Evolutionary conservation across 371 early-diverging fungal genomes (phyloP), one percentile per base, ranked within the genome.

Genomic region (Mucor racemosus): DNA sequence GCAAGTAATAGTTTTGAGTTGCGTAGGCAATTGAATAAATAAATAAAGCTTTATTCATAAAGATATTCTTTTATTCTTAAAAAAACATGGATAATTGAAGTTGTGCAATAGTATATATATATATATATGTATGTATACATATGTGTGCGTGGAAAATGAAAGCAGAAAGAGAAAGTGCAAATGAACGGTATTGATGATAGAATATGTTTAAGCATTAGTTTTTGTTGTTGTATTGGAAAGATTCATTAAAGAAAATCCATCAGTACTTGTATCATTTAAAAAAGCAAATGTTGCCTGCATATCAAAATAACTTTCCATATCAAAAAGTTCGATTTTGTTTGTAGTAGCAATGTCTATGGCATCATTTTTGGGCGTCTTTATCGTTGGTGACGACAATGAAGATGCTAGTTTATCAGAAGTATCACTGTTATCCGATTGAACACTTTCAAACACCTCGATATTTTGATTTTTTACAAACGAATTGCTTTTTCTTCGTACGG

Each of bases 241-340:
- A 46, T 61, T 38, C 0, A 61, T 0, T 0, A 61, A 7, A 50
- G 48, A 17, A 5, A 62, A 50, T 4, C 33, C 35, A 21, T 62
- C 62, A 19, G 36, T 42, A 9, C 41, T 46, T 4, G 62, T 46
- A 19, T 34, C 40, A 54, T 68, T 68, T 36, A 68, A 64, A 38
- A 68, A 68, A 0, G 69, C 69, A 60, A 68, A 68, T 5, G 69
- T 68, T 11, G 69, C 69, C 33, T 68, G 69, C 69, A 68, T 68
- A 44, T 68, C 69, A 53, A 68, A 64, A 26, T 58, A 68, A 35
- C 41, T 64, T 10, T 68, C 69, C 9, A 64, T 53, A 50, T 68
- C 69, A 41, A 59, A 64, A 14, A 68, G n/a, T n/a, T 68, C 69
- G 8, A 60, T 11, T 17, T 67, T 67, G 21, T 44, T 41, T 10